Evolutionary conservation across 441 rosid species (phyloP), one percentile per base, ranked within the genome.

Genomic region (Gossypium gossypioides): DNA sequence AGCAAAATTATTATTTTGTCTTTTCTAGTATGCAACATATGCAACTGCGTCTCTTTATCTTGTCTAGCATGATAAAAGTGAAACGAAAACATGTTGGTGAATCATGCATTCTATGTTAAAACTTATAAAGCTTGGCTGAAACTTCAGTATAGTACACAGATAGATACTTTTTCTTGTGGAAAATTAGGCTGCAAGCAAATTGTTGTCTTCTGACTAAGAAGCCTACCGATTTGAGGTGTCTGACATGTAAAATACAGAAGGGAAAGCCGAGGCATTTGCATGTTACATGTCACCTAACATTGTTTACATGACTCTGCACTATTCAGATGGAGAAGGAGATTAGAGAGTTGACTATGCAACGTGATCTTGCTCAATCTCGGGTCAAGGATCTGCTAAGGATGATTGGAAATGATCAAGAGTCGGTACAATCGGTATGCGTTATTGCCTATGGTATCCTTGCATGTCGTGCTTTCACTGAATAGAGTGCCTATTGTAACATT

Each of bases 301-400:
- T 44, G 8, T 40, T 68, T 51, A 68, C 51, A n/a, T 72, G 74
- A 57, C 54, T 79, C 62, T 60, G 42, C 72, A 52, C 74, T 50
- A 29, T 80, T 80, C 87, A 95, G 99, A 85, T 95, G 87, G 96
- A 91, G 83, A 89, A 87, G 75, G 96, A 87, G 81, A 87, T 88
- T 18, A 76, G 76, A 71, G 96, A 89, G 70, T 79, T 91, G 80
- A 84, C 87, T 42, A 81, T 79, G 79, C 93, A 89, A 75, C 84
- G 93, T 73, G 93, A 95, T 86, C 87, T 89, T 83, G 92, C 93
- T 78, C 88, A 92, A 77, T 89, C 93, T 61, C 90, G 92, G 62
- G 81, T 90, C 61, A 79, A 89, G 82, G 96, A 92, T 81, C 80
- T 90, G 80, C 86, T 87, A 63, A 78, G 54, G 73, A 81, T 87